These are phyloP conservation scores for Aspergillus sclerotioniger DNA, from an alignment of 495 filamentous ascomycete genomes.

Conservation along the genomic window DNA sequence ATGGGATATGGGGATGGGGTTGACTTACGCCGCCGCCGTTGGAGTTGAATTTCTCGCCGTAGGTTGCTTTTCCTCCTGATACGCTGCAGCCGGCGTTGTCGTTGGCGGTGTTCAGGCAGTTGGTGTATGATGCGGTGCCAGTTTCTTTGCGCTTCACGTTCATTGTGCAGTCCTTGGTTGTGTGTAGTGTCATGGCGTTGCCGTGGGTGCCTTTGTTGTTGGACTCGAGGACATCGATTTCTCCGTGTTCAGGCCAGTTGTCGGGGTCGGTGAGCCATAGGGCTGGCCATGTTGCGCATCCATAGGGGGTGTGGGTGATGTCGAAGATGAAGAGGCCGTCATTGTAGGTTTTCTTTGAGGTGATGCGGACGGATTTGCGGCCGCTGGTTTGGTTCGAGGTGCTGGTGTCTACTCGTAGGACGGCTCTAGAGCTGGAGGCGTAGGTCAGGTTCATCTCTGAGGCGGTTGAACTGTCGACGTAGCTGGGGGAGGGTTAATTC, in stretches of 20 bases:
- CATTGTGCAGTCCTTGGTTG: constrained; percentile 45
- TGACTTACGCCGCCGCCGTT: constrained; percentile 44
- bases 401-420: constrained; percentile 52
- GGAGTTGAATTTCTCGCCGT: constrained; percentile 41
- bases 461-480: constrained; percentile 36
- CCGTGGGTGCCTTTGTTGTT: constrained; percentile 48
- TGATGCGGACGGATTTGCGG: constrained; percentile 54
- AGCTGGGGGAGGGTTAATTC: constrained; percentile 15
- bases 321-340: constrained; percentile 56
- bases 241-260: constrained; percentile 57
- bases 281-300: constrained; percentile 56
- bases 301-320: constrained; percentile 48
- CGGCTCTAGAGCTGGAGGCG: constrained; percentile 42
- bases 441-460: constrained; percentile 51
- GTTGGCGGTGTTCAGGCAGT: constrained; percentile 37
- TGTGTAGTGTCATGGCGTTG: constrained; percentile 47
- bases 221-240: constrained; percentile 51
- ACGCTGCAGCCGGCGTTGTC: constrained; percentile 48
- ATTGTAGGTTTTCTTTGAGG: constrained; percentile 52
- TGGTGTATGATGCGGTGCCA: constrained; percentile 26
- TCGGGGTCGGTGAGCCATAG: constrained; percentile 62
- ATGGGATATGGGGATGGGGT: neutral
- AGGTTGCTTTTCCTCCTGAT: constrained; percentile 29
- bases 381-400: constrained; percentile 41
- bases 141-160: constrained; percentile 45